Evolutionary conservation across 768 basidiomycete genomes (phyloP).

Genomic region (Suillus ampliporus): DNA sequence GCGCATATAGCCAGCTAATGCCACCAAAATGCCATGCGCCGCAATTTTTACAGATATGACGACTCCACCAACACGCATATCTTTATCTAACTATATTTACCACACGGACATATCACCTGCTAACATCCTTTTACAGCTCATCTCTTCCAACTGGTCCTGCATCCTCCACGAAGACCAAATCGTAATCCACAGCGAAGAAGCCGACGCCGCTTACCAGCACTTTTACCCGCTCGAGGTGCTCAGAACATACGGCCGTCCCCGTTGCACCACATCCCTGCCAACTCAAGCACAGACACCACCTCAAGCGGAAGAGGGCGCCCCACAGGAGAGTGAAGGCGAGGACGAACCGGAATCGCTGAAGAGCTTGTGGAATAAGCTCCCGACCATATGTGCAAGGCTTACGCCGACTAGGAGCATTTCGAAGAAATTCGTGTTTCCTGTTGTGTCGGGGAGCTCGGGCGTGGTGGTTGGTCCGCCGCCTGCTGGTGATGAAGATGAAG

Average conservation of each 20-base stretch:
- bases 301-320: neutral
- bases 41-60: neutral
- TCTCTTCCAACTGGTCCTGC: constrained; percentile 80
- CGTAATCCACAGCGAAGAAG: constrained; percentile 77
- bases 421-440: constrained; percentile 59
- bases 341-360: constrained; percentile 12
- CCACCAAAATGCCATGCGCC: too few species aligned
- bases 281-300: constrained; percentile 13
- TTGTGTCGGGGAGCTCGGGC: constrained; percentile 10
- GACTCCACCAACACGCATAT: neutral
- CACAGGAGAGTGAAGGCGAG: constrained; percentile 4
- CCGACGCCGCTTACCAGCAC: constrained; percentile 66
- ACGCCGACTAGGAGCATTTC: constrained; percentile 52
- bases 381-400: constrained; percentile 48
- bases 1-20: neutral
- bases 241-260: constrained; percentile 32
- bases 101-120: constrained; percentile 6
- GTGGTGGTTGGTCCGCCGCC: neutral
- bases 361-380: constrained; percentile 36
- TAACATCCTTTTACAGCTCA: constrained; percentile 44
- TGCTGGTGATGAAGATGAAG: neutral
- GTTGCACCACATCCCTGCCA: constrained; percentile 25
- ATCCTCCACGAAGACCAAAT: constrained; percentile 70
- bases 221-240: constrained; percentile 62
- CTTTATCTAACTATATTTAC: neutral